Conservation (phyloP, 192 early-diverging fungal genomes). For the Coemansia sp. region DNA sequence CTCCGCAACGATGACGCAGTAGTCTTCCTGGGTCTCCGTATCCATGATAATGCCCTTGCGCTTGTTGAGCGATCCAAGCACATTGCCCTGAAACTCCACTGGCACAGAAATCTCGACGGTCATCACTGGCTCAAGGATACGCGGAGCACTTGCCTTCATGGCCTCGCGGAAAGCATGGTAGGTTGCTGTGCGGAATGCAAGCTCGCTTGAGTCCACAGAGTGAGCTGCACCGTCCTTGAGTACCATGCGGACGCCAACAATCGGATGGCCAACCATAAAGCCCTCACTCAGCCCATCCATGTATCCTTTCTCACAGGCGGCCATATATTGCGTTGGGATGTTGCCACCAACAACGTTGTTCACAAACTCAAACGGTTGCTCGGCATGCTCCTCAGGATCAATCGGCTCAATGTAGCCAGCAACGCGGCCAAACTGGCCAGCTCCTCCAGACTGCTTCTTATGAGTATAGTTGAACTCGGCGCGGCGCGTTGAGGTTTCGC, state of each 20-base stretch:
- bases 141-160: slow-evolving; percentile 75
- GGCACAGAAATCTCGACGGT: slow-evolving; percentile 89
- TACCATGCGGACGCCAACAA: slow-evolving; percentile 84
- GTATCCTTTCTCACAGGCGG: slow-evolving; percentile 97
- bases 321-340: slow-evolving; percentile 90
- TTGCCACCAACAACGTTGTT: slow-evolving; percentile 90
- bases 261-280: slow-evolving; percentile 85
- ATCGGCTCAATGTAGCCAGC: slow-evolving; percentile 91
- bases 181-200: slow-evolving; percentile 92
- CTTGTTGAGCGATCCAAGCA: slow-evolving; percentile 93
- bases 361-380: slow-evolving; percentile 74
- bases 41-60: slow-evolving; percentile 95
- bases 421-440: slow-evolving; percentile 94
- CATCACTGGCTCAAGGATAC: slow-evolving; percentile 96
- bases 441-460: slow-evolving; percentile 98
- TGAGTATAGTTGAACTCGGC: slow-evolving; percentile 94
- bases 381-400: slow-evolving; percentile 56
- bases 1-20: slow-evolving; percentile 80
- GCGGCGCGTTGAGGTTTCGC: slow-evolving; percentile 80
- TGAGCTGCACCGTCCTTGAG: slow-evolving; percentile 92
- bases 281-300: slow-evolving; percentile 88
- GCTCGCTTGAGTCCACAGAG: slow-evolving; percentile 92
- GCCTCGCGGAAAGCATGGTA: slow-evolving; percentile 90
- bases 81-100: slow-evolving; percentile 89
- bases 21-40: slow-evolving; percentile 90